These are phyloP conservation scores for Saksenaea vasiformis DNA, from an alignment of 371 early-diverging fungal species.

Conservation along the genomic window DNA sequence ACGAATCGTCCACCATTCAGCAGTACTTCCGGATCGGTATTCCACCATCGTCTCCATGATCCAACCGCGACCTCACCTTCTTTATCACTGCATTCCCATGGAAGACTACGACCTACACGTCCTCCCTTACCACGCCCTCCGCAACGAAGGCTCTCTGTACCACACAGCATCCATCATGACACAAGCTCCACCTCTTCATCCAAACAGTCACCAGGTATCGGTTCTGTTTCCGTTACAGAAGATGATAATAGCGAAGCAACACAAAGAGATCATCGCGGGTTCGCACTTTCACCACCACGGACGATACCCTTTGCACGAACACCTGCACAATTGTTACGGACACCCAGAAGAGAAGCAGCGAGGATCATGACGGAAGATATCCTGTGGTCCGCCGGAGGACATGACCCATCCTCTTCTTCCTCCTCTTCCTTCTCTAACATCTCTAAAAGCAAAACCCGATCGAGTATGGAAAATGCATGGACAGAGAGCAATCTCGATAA, in stretches of 20 bases:
- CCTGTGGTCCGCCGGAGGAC: slow-evolving; percentile 23
- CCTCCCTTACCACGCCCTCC: neutral
- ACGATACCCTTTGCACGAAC: slow-evolving; percentile 38
- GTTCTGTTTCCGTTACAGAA: neutral
- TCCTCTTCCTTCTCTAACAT: neutral
- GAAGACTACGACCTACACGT: slow-evolving; percentile 5
- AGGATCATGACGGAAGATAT: slow-evolving; percentile 31
- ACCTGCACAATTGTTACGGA: slow-evolving; percentile 20
- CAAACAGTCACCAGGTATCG: neutral
- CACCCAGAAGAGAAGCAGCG: slow-evolving; percentile 42
- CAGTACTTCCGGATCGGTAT: neutral
- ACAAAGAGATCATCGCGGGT: neutral
- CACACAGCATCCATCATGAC: slow-evolving; percentile 1
- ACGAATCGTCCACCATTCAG: slow-evolving; percentile 31
- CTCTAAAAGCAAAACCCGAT: neutral
- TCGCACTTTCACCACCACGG: slow-evolving; percentile 37
- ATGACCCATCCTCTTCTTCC: slow-evolving; percentile 9
- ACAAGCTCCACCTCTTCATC: neutral
- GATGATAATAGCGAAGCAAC: neutral
- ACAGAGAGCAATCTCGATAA: neutral
- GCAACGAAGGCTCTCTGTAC: neutral
- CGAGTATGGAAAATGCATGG: slow-evolving; percentile 1
- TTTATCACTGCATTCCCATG: neutral
- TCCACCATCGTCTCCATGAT: neutral
- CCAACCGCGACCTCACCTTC: neutral